phyloP scores from a whole-genome alignment of 192 early-diverging fungal species.

The Podila minutissima region DNA sequence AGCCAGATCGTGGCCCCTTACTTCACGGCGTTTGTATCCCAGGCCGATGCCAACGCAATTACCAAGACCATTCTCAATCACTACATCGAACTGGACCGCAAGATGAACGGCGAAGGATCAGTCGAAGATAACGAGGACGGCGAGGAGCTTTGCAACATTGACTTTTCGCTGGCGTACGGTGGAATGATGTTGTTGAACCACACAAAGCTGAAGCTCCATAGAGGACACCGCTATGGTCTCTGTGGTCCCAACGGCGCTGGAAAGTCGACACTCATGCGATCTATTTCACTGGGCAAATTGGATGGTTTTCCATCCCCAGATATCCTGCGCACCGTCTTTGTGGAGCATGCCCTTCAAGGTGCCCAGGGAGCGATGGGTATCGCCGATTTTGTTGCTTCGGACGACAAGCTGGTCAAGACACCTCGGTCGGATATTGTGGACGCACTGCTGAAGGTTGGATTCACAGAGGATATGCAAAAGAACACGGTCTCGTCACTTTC shows the following conservation, averaged over 20 bases:
- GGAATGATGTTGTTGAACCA: slow-evolving; percentile 80
- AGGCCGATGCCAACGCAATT: slow-evolving; percentile 54
- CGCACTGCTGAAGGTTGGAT: slow-evolving; percentile 69
- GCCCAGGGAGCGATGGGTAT: slow-evolving; percentile 70
- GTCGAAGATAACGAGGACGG: slow-evolving; percentile 59
- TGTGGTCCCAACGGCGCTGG: slow-evolving; percentile 86
- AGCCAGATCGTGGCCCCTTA: slow-evolving; percentile 62
- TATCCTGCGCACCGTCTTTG: slow-evolving; percentile 76
- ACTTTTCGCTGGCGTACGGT: slow-evolving; percentile 85
- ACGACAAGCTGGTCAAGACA: slow-evolving; percentile 57
- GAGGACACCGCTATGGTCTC: slow-evolving; percentile 83
- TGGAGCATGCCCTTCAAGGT: slow-evolving; percentile 77
- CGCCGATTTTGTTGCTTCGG: slow-evolving; percentile 68
- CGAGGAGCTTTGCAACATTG: slow-evolving; percentile 61
- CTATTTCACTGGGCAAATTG: slow-evolving; percentile 80
- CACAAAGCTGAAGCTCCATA: slow-evolving; percentile 65
- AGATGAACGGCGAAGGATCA: slow-evolving; percentile 51
- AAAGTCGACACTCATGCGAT: slow-evolving; percentile 84
- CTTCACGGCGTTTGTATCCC: slow-evolving; percentile 64
- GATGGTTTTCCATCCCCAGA: slow-evolving; percentile 83
- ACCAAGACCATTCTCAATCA: slow-evolving; percentile 48
- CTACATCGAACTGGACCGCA: slow-evolving; percentile 45
- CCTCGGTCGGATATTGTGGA: slow-evolving; percentile 53
- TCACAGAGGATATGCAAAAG: slow-evolving; percentile 66
- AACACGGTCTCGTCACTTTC: slow-evolving; percentile 72